Percentiles rank a stretch among this genome's conserved stretches.
These are phyloP conservation scores for Reticulascus tulasneorum DNA, from an alignment of 2,329 filamentous ascomycete species.

Conservation along the genomic window DNA sequence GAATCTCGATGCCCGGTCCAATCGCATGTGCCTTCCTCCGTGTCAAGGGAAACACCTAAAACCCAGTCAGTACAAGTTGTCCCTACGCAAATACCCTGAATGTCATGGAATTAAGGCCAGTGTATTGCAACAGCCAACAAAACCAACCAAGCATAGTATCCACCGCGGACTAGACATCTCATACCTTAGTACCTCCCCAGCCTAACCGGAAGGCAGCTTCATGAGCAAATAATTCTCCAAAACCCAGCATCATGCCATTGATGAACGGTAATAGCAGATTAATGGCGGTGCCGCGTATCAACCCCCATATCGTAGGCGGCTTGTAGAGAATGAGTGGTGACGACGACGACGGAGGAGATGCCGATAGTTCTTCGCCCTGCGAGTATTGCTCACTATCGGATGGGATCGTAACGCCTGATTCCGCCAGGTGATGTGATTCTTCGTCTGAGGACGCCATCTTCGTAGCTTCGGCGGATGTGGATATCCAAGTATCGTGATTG, in stretches of 20 bases:
- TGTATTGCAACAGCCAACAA: neutral
- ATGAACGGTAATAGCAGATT: constrained; percentile 94
- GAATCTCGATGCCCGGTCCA: constrained; percentile 79
- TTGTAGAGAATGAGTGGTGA: constrained; percentile 80
- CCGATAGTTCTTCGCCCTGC: constrained; percentile 56
- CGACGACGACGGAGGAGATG: constrained; percentile 57
- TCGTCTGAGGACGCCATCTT: constrained; percentile 51
- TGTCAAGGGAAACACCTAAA: constrained; percentile 53
- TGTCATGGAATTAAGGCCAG: neutral
- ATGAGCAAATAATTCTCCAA: constrained; percentile 94
- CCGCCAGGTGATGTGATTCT: constrained; percentile 49
- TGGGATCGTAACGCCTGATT: constrained; percentile 72
- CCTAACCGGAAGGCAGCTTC: constrained; percentile 90
- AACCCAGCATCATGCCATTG: constrained; percentile 97
- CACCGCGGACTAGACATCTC: constrained; percentile 17
- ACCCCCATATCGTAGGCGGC: constrained; percentile 80
- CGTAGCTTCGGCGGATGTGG: constrained; percentile 1
- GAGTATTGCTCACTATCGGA: constrained; percentile 84
- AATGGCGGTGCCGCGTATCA: constrained; percentile 86
- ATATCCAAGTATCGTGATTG: no score
- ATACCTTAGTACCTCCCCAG: constrained; percentile 91
- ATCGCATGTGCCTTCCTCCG: constrained; percentile 63
- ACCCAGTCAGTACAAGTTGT: neutral
- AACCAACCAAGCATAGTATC: no score
- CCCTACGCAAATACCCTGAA: neutral